Evolutionary conservation across 2,329 filamentous ascomycete species (phyloP).

Genomic region (Calonectria multiphialidica): DNA sequence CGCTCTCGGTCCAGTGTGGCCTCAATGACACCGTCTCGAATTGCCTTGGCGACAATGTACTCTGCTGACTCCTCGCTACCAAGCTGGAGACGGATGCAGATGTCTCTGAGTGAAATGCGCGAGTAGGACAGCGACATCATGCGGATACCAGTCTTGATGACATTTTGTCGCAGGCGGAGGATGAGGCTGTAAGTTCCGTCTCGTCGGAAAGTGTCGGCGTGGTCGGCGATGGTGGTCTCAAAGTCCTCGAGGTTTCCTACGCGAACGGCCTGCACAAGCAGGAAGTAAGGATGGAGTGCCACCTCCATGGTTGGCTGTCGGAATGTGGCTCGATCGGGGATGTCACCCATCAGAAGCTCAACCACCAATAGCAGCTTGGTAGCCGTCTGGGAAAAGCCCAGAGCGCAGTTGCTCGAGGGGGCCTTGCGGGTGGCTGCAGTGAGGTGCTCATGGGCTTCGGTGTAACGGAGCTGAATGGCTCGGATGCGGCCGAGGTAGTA

Average conservation of each 20-base stretch:
- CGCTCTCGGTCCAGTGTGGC: constrained; percentile 93
- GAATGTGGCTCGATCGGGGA: constrained; percentile 95
- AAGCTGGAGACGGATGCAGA: constrained; percentile 93
- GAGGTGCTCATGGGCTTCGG: constrained; percentile 94
- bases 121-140: constrained; percentile 99
- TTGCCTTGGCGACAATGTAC: constrained; percentile 99
- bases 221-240: constrained; percentile 84
- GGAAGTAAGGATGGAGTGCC: constrained; percentile 91
- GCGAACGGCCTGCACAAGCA: constrained; percentile 93
- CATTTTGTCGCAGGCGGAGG: constrained; percentile 94
- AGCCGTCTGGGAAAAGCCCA: constrained; percentile 95
- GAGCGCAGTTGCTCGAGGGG: constrained; percentile 87
- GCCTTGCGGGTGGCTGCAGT: constrained; percentile 95
- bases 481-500: constrained; percentile 98
- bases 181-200: constrained; percentile 97
- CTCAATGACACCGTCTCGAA: constrained; percentile 97
- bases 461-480: constrained; percentile 96
- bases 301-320: constrained; percentile 88
- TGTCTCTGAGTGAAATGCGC: constrained; percentile 95
- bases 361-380: constrained; percentile 97
- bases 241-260: constrained; percentile 97
- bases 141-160: constrained; percentile 98
- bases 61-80: constrained; percentile 98
- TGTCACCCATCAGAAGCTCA: constrained; percentile 97
- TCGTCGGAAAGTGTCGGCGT: constrained; percentile 87